These are phyloP conservation scores for Symmetrospora coprosmae DNA, from an alignment of 768 basidiomycete species.

Conservation along the genomic window DNA sequence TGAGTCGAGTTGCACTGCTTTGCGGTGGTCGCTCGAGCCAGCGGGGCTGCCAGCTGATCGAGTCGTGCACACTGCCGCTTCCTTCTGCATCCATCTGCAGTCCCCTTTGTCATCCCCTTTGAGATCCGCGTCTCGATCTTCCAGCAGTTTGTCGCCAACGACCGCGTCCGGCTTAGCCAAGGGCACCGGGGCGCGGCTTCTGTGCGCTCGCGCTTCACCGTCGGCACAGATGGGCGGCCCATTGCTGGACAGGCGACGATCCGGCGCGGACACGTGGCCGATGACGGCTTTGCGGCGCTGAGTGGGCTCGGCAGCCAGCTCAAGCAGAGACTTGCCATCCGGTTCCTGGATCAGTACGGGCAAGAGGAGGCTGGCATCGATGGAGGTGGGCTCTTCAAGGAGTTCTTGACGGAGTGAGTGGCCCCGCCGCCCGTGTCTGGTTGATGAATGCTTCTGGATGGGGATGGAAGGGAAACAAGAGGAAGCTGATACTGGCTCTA, in stretches of 20 bases:
- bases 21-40: background rate
- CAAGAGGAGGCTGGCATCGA: conserved; percentile 62
- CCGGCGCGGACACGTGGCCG: conserved; percentile 60
- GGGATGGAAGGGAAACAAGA: too few species aligned
- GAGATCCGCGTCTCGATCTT: conserved; percentile 80
- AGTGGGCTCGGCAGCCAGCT: conserved; percentile 52
- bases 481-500: too few species aligned
- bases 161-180: conserved; percentile 38
- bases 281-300: conserved; percentile 82
- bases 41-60: background rate
- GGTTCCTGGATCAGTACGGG: conserved; percentile 63
- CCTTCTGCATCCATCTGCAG: conserved; percentile 10
- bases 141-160: conserved; percentile 61
- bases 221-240: conserved; percentile 38
- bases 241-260: conserved; percentile 38
- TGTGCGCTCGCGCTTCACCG: background rate
- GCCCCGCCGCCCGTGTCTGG: background rate
- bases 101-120: conserved; percentile 91
- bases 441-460: too few species aligned
- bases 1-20: background rate
- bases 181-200: background rate
- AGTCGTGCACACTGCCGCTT: background rate
- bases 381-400: conserved; percentile 94
- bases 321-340: conserved; percentile 69
- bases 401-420: conserved; percentile 62